Evolutionary conservation across 768 basidiomycete species (phyloP).

Genomic region (Lentinula guzmanii): DNA sequence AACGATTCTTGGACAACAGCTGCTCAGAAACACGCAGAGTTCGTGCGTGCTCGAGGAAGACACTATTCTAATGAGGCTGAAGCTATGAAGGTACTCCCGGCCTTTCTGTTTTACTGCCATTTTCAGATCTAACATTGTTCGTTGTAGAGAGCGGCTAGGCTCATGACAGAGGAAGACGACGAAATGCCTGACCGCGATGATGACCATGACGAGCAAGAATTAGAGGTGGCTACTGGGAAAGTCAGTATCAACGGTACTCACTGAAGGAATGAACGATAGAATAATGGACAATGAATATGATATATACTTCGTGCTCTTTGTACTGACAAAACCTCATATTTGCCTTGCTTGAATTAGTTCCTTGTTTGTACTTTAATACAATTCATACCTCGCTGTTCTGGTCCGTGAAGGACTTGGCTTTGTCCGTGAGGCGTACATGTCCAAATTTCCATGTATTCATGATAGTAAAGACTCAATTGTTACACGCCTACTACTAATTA

Average conservation of each 20-base stretch:
- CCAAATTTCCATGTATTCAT: no score
- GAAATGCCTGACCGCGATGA: conserved; percentile 16
- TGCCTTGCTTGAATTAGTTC: neutral
- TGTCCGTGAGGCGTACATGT: no score
- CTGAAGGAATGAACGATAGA: neutral
- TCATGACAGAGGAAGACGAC: conserved; percentile 68
- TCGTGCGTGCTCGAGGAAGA: conserved; percentile 72
- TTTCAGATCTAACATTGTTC: conserved; percentile 3
- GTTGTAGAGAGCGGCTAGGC: conserved; percentile 52
- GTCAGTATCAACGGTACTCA: neutral
- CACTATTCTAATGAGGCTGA: conserved; percentile 91
- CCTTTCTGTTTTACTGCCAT: neutral
- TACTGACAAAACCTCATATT: neutral
- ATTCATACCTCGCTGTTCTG: no score
- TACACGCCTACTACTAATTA: no score
- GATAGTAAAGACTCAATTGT: no score
- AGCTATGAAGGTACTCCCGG: conserved; percentile 72
- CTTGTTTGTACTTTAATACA: no score
- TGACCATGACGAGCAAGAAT: conserved; percentile 13
- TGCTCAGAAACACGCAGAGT: conserved; percentile 75
- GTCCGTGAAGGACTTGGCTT: no score
- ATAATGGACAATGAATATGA: neutral
- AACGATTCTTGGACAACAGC: conserved; percentile 34
- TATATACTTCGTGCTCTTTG: neutral
- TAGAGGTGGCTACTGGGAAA: neutral